Evolutionary conservation across 2,329 filamentous ascomycete genomes (phyloP), one percentile per base, ranked within the genome.

Genomic region (Stagonosporopsis vannaccii): DNA sequence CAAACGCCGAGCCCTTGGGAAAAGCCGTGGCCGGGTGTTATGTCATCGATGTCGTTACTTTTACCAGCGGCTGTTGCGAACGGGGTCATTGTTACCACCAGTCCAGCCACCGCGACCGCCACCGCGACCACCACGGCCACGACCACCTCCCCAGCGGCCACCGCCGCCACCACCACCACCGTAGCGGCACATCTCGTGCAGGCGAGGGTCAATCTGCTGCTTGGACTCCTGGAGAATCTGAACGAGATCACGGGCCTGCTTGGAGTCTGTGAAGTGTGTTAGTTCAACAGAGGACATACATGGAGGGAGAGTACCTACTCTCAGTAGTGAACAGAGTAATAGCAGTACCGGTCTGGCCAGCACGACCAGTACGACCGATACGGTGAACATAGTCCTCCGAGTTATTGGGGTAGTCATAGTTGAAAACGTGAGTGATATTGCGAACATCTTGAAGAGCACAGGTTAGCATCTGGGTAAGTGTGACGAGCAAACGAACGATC

Each of bases 391-490:
- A 88, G 72, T 88, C 86, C 77, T 88, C 86, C 71, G 85, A 87
- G 77, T 88, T 98, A 85, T 98, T 98, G 79, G 94, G 94, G 81
- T 98, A 98, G 80, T 98, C 95, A 91, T 98, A 97, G 88, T 98
- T 98, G 83, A 99, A 87, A 82, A 99, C 95, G 84, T 99, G 95
- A 82, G 95, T 98, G 84, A 99, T 99, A 86, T 99, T 96, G 83
- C 93, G 94, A 84, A 99, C 95, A 90, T 99, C 95, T 98, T 97
- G 17, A 81, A 83, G 82, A 78, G 82, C 77, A 85, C 79, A 86
- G 85, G 90, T 96, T 96, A 96, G 92, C 87, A 87, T 80, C 82
- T 65, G 67, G 53, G 73, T 77, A 74, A 79, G 73, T 73, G 58
- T 63, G 66, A 64, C 68, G 71, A 78, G 72, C 73, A 78, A 78